phyloP scores from a whole-genome alignment of 305 asterid genomes.

The Euphrasia arctica region DNA sequence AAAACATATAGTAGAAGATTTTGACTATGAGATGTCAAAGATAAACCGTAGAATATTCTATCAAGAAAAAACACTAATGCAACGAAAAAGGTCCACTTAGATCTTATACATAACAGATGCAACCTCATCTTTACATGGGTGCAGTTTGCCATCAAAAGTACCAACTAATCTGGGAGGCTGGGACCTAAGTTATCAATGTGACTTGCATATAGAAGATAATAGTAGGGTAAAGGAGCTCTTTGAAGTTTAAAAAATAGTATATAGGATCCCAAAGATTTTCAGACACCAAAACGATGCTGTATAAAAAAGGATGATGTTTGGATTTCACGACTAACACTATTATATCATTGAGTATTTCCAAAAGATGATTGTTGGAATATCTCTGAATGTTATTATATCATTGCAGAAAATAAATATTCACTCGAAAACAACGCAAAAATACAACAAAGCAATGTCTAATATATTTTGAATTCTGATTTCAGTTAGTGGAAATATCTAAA shows the following conservation, averaged over 20 bases:
- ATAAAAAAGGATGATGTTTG: too few relatives aligned
- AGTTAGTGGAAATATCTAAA: slow-evolving; percentile 8
- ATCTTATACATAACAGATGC: neutral
- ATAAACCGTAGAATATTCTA: neutral
- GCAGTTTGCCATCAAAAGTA: too few relatives aligned
- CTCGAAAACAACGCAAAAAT: neutral
- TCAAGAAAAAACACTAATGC: neutral
- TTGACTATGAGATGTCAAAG: neutral
- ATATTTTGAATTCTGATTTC: neutral
- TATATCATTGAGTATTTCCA: neutral
- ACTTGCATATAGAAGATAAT: neutral
- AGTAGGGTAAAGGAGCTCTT: neutral
- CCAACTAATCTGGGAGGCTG: too few relatives aligned
- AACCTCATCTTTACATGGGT: too few relatives aligned
- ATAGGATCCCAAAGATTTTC: too few relatives aligned
- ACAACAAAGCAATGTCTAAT: neutral
- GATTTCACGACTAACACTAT: neutral
- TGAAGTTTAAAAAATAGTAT: too few relatives aligned
- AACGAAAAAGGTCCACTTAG: neutral
- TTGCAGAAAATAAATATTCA: too few relatives aligned
- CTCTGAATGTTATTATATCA: neutral
- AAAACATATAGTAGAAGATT: neutral
- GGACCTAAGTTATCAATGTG: too few relatives aligned
- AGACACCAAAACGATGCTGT: too few relatives aligned
- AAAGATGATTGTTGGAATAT: neutral